Base-by-base conservation (phyloP, 257 asterid genomes). In the Nicotiana tomentosiformis region DNA sequence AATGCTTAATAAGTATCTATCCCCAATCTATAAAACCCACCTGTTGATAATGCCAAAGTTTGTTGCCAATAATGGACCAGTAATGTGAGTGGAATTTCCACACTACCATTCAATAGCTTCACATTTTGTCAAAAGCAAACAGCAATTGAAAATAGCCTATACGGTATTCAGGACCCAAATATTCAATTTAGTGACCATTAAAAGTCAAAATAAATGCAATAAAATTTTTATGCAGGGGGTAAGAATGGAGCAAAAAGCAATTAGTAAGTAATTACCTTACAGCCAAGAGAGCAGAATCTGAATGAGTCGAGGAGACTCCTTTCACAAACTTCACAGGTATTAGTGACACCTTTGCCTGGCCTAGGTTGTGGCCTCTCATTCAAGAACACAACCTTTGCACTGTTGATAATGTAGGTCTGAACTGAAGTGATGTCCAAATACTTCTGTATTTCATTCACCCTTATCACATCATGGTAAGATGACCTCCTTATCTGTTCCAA, bases 201-300 rank as follows among this genome's bases (percentile, higher is more conserved):
- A 23, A 23, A 23, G 26, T 23, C 26, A 23, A 23, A 23, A 23
- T 23, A 6, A 83, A 80, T 76, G 83, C 66, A 74, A 72, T 35
- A 81, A 46, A 37, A 3, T 16, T 64, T 56, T 30, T 30, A 23
- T 23, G 26, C 4, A 5, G 35, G 46, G 9, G 62, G 26, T 5
- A 57, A 17, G 29, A 58, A 58, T 18, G 65, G 26, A 29, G 29
- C 7, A n/a, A 30, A 62, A 14, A 26, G 7, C 10, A 61, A 18
- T 79, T 61, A 51, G 33, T 3, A 15, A 32, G 9, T 29, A 57
- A 33, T 58, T 80, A 94, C 98, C 97, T 94, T 94, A 88, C 98
- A 94, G 17, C 98, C 98, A 51, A 94, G 95, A n/a, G 98, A 94
- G 88, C 98, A 94, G 90, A 93, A 94, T 66, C 87, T 82, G 92